Base-by-base conservation (phyloP, 306 rosid genomes). In the Trifolium pratense region DNA sequence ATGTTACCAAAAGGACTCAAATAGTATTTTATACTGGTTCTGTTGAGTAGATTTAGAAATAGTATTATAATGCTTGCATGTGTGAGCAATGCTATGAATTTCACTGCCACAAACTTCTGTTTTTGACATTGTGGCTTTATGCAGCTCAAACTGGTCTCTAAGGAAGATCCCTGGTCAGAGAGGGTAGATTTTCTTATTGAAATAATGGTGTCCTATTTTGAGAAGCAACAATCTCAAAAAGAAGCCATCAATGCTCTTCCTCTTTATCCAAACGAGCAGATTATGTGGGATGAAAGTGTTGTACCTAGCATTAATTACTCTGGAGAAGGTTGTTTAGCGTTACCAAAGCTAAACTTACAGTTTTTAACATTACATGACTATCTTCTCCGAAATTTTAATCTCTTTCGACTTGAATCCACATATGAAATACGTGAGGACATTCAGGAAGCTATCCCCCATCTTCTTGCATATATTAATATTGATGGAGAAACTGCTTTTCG, bases 201-300 rank as follows among this genome's bases (percentile, higher is more conserved):
- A 88, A 90, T 91, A 61, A 85, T 94, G 90, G 90, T 91, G 84
- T 91, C 99, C 37, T 91, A 83, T 87, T 94, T 94, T 32, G 96
- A 94, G 89, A 91, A 90, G 88, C 99, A 88, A 56, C 91, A 84
- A 58, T 94, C 99, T 83, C 99, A 94, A 82, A 94, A 94, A 63
- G 97, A 94, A 90, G 92, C 96, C 56, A 91, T 94, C 62, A 94
- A 94, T 87, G 91, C 99, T 77, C 97, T 94, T 84, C 99, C 99
- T 17, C 93, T 94, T 39, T 94, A 94, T 77, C 99, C 99, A 46
- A 94, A 91, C 32, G 99, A 94, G 79, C 92, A 84, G 80, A 90
- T 94, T 67, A 94, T 94, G 99, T 94, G 99, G 97, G 99, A 94
- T 78, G 99, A 91, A 85, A 94, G 99, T 55, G 89, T 94, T 71